Conservation (phyloP, 2,329 filamentous ascomycete species). For the Alternaria ethzedia region DNA sequence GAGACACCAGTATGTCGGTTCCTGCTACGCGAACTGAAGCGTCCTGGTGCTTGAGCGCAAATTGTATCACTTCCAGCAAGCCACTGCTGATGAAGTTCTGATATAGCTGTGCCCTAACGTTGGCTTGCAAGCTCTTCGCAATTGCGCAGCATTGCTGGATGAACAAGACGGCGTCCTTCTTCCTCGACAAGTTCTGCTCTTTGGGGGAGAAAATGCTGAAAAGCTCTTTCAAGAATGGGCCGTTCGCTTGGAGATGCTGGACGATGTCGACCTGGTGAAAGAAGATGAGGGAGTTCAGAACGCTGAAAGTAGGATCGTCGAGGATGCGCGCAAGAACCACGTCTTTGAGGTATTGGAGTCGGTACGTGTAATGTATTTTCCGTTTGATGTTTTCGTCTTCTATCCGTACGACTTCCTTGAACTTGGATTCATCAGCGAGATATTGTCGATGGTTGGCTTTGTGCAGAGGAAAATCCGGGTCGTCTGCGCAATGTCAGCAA, state of each 20-base stretch:
- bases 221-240: conserved; percentile 78
- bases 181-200: conserved; percentile 70
- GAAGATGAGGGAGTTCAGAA: conserved; percentile 97
- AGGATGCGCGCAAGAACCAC: conserved; percentile 96
- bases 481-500: conserved; percentile 62
- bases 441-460: conserved; percentile 97
- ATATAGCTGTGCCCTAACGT: conserved; percentile 80
- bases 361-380: conserved; percentile 97
- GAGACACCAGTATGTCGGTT: conserved; percentile 88
- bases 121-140: conserved; percentile 90
- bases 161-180: conserved; percentile 94
- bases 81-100: conserved; percentile 89
- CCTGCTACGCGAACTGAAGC: conserved; percentile 87
- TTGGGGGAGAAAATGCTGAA: conserved; percentile 81
- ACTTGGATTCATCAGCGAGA: conserved; percentile 84
- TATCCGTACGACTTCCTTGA: conserved; percentile 95
- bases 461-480: conserved; percentile 96
- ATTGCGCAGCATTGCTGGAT: conserved; percentile 96
- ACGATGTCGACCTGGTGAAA: conserved; percentile 99
- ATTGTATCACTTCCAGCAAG: conserved; percentile 87
- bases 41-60: conserved; percentile 83
- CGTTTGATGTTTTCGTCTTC: conserved; percentile 79
- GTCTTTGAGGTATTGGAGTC: conserved; percentile 95
- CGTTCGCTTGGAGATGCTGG: conserved; percentile 87
- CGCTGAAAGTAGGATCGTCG: conserved; percentile 96